phyloP scores from a whole-genome alignment of 148 eudicot genomes.

The Nyssa sinensis region DNA sequence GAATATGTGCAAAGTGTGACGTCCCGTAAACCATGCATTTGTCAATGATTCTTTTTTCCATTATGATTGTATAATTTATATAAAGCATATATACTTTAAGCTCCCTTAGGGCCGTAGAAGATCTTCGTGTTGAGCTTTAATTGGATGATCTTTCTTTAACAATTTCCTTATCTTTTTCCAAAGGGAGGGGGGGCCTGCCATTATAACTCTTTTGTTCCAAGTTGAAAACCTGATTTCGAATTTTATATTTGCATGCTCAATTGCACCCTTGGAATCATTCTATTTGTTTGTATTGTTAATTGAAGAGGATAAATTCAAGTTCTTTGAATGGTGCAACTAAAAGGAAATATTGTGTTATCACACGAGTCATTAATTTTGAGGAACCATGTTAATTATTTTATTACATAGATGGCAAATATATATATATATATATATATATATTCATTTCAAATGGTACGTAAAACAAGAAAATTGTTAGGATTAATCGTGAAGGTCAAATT shows the following conservation, averaged over 20 bases:
- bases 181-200: conserved; percentile 7
- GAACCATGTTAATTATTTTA: too few relatives aligned
- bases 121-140: too few relatives aligned
- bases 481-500: too few relatives aligned
- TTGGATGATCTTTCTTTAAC: too few relatives aligned
- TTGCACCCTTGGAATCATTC: not conserved
- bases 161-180: too few relatives aligned
- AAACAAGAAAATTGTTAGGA: too few relatives aligned
- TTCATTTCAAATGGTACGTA: too few relatives aligned
- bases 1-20: conserved; percentile 13
- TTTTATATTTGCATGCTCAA: too few relatives aligned
- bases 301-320: not conserved
- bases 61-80: conserved; percentile 7
- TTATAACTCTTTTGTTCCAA: not conserved
- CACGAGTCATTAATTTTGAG: too few relatives aligned
- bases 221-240: not conserved
- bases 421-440: too few relatives aligned
- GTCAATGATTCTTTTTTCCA: not conserved
- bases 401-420: too few relatives aligned
- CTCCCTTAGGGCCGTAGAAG: conserved; percentile 15
- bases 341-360: too few relatives aligned
- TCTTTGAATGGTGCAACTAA: not conserved
- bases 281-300: not conserved
- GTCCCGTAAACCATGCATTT: conserved; percentile 10
- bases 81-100: conserved; percentile 40